Evolutionary conservation across 768 basidiomycete species (phyloP).

Genomic region (Cystobasidium onofrii): DNA sequence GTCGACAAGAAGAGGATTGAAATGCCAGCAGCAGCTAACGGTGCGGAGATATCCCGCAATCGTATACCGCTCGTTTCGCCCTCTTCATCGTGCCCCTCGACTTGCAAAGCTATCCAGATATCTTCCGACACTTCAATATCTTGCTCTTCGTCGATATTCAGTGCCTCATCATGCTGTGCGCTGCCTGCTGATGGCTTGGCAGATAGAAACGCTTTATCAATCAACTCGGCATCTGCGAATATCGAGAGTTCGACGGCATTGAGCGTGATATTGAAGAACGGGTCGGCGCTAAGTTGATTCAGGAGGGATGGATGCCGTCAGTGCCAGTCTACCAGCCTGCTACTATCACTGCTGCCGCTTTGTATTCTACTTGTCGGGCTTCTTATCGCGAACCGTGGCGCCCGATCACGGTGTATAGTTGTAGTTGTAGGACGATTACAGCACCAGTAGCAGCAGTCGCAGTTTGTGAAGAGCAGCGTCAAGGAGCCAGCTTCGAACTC

Average conservation of each 20-base stretch:
- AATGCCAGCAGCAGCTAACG: slow-evolving; percentile 65
- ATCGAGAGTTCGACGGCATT: slow-evolving; percentile 65
- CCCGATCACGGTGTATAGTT: too few species aligned
- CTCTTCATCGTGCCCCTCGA: slow-evolving; percentile 67
- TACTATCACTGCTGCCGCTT: neutral
- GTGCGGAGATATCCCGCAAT: slow-evolving; percentile 66
- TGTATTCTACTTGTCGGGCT: too few species aligned
- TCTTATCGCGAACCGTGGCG: too few species aligned
- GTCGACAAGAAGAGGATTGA: slow-evolving; percentile 75
- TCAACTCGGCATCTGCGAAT: slow-evolving; percentile 35
- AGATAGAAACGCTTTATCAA: slow-evolving; percentile 58
- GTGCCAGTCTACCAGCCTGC: neutral
- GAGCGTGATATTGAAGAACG: slow-evolving; percentile 35
- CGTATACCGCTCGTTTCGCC: slow-evolving; percentile 57
- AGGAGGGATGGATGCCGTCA: neutral
- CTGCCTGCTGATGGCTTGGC: slow-evolving; percentile 44
- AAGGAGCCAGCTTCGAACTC: neutral
- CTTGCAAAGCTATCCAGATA: slow-evolving; percentile 69
- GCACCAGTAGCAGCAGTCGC: neutral
- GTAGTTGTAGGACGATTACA: too few species aligned
- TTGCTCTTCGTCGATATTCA: neutral
- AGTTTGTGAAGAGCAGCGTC: neutral
- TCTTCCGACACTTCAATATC: slow-evolving; percentile 55
- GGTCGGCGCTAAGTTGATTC: slow-evolving; percentile 26
- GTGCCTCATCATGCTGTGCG: neutral